Conservation (phyloP, 2,329 filamentous ascomycete genomes). For the Trichoderma lentiforme region DNA sequence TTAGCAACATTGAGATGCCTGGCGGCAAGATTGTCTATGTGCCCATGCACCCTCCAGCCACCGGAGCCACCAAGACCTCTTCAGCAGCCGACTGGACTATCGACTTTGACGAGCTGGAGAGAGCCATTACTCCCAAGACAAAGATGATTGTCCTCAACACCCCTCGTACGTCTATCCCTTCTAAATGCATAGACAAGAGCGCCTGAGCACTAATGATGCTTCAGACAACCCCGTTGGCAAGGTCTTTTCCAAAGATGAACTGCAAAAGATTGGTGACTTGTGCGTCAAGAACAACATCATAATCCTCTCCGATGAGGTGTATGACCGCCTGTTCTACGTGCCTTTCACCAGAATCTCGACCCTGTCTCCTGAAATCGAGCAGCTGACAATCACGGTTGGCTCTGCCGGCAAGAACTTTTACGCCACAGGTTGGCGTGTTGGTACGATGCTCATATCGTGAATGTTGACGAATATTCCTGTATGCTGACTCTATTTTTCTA, state of each 20-base stretch:
- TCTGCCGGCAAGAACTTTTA: conserved; percentile 99
- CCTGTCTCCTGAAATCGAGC: conserved; percentile 83
- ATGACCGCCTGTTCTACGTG: conserved; percentile 91
- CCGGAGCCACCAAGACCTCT: conserved; percentile 74
- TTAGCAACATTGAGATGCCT: conserved; percentile 98
- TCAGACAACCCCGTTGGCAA: conserved; percentile 93
- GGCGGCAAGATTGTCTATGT: conserved; percentile 94
- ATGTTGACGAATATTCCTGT: not conserved
- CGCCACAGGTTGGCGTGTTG: conserved; percentile 92
- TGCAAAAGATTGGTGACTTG: conserved; percentile 79
- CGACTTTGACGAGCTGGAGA: conserved; percentile 77
- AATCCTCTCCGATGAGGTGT: conserved; percentile 89
- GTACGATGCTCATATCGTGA: conserved; percentile 26
- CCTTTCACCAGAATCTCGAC: conserved; percentile 93
- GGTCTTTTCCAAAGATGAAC: conserved; percentile 81
- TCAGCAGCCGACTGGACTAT: conserved; percentile 86
- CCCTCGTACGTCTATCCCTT: conserved; percentile 44
- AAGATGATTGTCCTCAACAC: conserved; percentile 95
- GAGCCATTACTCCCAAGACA: conserved; percentile 77
- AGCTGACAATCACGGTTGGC: conserved; percentile 86
- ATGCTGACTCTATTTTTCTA: not conserved
- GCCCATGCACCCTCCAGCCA: conserved; percentile 82
- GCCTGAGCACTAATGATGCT: not conserved
- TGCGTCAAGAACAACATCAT: conserved; percentile 92
- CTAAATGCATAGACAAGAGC: not conserved